Evolutionary conservation across 1,139 yeast genomes (phyloP).

Genomic region (Geotrichum bryndzae): DNA sequence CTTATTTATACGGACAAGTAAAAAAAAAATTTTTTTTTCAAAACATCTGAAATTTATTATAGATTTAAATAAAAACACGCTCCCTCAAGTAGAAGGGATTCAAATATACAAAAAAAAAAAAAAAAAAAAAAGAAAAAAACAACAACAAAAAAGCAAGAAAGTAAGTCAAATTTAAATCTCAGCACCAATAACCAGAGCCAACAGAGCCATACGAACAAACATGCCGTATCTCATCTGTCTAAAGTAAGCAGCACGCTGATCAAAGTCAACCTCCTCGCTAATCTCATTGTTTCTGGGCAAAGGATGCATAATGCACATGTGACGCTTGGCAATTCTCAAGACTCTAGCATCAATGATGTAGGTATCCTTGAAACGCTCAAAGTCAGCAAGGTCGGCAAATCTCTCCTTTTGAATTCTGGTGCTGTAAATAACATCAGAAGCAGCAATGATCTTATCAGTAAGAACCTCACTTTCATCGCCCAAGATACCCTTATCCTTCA

Average conservation of each 20-base stretch:
- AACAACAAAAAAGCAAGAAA: background rate
- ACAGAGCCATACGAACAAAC: conserved; percentile 95
- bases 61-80: background rate
- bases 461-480: conserved; percentile 67
- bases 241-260: conserved; percentile 98
- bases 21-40: background rate
- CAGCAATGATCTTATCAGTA: conserved; percentile 76
- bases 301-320: conserved; percentile 99
- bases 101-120: background rate
- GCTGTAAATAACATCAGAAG: conserved; percentile 93
- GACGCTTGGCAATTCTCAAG: conserved; percentile 87
- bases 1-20: background rate
- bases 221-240: conserved; percentile 99
- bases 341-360: conserved; percentile 91
- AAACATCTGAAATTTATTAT: background rate
- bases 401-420: conserved; percentile 98
- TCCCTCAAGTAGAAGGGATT: background rate
- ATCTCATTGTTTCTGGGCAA: conserved; percentile 95
- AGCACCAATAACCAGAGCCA: conserved; percentile 94
- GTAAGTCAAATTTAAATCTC: conserved; percentile 20
- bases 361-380: conserved; percentile 82
- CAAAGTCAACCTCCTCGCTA: conserved; percentile 97
- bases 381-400: conserved; percentile 67
- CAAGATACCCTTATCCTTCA: conserved; percentile 61
- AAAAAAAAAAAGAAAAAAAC: background rate